phyloP scores from a whole-genome alignment of 768 basidiomycete species.

The Pleurotus ostreatus region DNA sequence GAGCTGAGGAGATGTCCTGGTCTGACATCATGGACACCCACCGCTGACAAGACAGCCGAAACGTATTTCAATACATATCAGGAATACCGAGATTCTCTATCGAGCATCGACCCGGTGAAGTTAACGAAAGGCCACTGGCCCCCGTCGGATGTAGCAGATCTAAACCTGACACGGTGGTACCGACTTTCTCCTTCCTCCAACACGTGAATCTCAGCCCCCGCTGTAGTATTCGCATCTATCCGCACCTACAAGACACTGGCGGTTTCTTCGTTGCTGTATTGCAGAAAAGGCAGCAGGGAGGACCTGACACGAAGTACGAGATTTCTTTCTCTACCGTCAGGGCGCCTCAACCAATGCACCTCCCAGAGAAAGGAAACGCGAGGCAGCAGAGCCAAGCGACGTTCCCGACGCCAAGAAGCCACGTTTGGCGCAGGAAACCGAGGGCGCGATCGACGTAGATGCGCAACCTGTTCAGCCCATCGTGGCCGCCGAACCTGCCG shows the following conservation, averaged over 20 bases:
- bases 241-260: conserved; percentile 94
- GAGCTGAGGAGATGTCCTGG: conserved; percentile 75
- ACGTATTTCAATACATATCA: conserved; percentile 57
- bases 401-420: conserved; percentile 49
- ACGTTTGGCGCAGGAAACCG: conserved; percentile 25
- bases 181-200: conserved; percentile 13
- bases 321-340: not conserved
- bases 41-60: conserved; percentile 49
- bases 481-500: too few relatives aligned
- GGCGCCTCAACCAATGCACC: not conserved
- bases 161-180: conserved; percentile 74
- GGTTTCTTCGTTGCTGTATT: conserved; percentile 97
- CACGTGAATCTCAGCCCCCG: not conserved
- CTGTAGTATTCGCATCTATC: conserved; percentile 80
- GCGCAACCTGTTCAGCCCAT: not conserved
- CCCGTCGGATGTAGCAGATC: conserved; percentile 51
- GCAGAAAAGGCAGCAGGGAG: conserved; percentile 36
- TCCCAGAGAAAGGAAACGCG: conserved; percentile 45
- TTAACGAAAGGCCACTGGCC: conserved; percentile 80
- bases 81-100: conserved; percentile 47
- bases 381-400: conserved; percentile 35
- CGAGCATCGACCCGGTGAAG: conserved; percentile 46
- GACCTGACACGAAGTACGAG: not conserved
- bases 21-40: conserved; percentile 73
- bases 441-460: not conserved